A percentile compares a stretch with the other conserved stretches of the same genome.
These are phyloP conservation scores for Ophiostoma piceae DNA, from an alignment of 2,329 filamentous ascomycete genomes.

Conservation along the genomic window DNA sequence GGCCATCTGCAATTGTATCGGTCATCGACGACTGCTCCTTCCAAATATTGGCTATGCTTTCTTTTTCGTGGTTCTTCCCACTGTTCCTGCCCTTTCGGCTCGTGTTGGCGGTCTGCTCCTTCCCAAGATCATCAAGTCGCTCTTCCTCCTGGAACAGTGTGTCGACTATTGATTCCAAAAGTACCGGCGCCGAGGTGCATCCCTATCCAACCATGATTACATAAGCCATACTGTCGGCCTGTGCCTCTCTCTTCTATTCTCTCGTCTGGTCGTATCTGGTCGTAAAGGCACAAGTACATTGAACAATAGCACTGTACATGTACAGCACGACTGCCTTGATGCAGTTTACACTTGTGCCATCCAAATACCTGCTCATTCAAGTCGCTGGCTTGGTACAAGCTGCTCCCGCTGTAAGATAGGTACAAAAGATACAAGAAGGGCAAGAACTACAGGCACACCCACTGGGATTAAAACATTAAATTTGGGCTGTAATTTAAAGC, in stretches of 20 bases:
- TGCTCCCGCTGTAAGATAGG: too few relatives aligned
- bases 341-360: too few relatives aligned
- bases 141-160: conserved; percentile 4
- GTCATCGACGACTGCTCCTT: neutral
- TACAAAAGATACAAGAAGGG: too few relatives aligned
- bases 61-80: neutral
- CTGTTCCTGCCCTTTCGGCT: neutral
- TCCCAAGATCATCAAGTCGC: neutral
- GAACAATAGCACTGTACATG: too few relatives aligned
- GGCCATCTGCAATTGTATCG: neutral
- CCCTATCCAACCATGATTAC: too few relatives aligned
- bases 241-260: too few relatives aligned
- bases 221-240: too few relatives aligned
- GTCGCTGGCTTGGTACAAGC: too few relatives aligned
- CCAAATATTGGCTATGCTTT: neutral
- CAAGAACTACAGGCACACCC: neutral
- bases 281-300: too few relatives aligned
- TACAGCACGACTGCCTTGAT: too few relatives aligned
- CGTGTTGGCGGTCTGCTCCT: neutral
- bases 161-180: neutral
- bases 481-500: neutral
- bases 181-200: neutral
- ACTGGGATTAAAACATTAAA: neutral
- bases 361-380: too few relatives aligned
- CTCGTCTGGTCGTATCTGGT: too few relatives aligned